Percentiles rank a stretch among this genome's conserved stretches.
phyloP scores from a whole-genome alignment of 306 rosid species.

The Begonia peltatifolia region DNA sequence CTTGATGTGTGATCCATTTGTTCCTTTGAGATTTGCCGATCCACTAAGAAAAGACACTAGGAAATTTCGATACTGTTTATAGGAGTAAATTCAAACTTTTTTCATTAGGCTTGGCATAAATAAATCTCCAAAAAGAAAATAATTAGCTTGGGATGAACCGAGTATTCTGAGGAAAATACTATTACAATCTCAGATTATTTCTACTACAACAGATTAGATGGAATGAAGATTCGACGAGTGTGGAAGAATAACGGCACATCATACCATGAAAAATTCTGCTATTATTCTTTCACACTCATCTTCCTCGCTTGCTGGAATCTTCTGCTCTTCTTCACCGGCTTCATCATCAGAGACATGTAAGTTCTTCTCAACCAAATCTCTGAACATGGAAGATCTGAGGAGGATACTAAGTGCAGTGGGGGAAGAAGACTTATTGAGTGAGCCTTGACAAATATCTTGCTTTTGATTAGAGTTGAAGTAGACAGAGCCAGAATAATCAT shows the following conservation, averaged over 20 bases:
- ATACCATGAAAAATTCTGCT: background rate
- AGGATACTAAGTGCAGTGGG: conserved; percentile 62
- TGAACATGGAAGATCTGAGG: conserved; percentile 48
- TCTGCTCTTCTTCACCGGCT: conserved; percentile 13
- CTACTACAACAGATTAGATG: too few species aligned
- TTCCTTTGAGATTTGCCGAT: background rate
- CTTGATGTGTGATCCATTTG: conserved; percentile 49
- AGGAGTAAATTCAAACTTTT: too few species aligned
- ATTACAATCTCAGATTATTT: too few species aligned
- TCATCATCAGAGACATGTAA: conserved; percentile 27
- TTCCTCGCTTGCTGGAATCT: background rate
- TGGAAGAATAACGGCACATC: conserved; percentile 22
- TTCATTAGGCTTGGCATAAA: too few species aligned
- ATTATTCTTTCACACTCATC: background rate
- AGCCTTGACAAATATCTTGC: conserved; percentile 21
- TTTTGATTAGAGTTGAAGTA: conserved; percentile 6
- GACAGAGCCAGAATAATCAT: too few species aligned
- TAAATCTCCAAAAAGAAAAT: too few species aligned
- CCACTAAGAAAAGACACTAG: too few species aligned
- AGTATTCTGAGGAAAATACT: background rate
- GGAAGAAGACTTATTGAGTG: conserved; percentile 23
- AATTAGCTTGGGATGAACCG: conserved; percentile 22
- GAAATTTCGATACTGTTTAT: too few species aligned
- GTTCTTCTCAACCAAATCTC: conserved; percentile 58
- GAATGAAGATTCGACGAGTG: too few species aligned